Evolutionary conservation across 75 land plant species (phyloP).

Genomic region (Adiantum capillusveneris): DNA sequence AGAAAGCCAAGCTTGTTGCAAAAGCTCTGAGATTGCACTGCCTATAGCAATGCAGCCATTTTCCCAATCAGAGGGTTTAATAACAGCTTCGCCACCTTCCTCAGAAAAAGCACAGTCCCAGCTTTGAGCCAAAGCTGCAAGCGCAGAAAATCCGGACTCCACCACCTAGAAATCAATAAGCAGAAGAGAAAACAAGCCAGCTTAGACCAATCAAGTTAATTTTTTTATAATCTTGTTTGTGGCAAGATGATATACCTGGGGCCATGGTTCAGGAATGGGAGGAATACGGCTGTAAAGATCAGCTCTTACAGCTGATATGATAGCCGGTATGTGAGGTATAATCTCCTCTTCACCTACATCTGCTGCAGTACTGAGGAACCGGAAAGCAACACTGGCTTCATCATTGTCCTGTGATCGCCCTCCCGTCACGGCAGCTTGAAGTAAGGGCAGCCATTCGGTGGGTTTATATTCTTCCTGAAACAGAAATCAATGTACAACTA

Average conservation of each 20-base stretch:
- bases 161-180: conserved; percentile 38
- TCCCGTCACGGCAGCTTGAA: conserved; percentile 49
- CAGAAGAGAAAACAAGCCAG: too few species aligned
- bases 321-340: conserved; percentile 50
- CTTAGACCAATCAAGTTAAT: background rate
- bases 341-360: conserved; percentile 61
- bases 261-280: conserved; percentile 70
- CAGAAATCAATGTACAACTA: too few species aligned
- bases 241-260: conserved; percentile 43
- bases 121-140: conserved; percentile 47
- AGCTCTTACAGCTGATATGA: conserved; percentile 38
- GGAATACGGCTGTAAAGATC: conserved; percentile 49
- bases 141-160: conserved; percentile 58
- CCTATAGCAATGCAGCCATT: conserved; percentile 35
- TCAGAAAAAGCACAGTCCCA: conserved; percentile 64
- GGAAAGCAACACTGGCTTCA: conserved; percentile 40
- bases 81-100: conserved; percentile 21
- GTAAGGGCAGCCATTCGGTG: conserved; percentile 59
- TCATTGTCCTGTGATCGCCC: conserved; percentile 34
- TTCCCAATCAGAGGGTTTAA: conserved; percentile 22
- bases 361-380: conserved; percentile 55
- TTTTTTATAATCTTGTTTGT: background rate
- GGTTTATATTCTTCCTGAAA: conserved; percentile 77
- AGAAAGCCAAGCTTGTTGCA: conserved; percentile 70
- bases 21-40: conserved; percentile 41